Percentiles rank a stretch among this genome's conserved stretches.
phyloP scores from a whole-genome alignment of 2,329 filamentous ascomycete genomes.

The Hirsutella minnesotensis region DNA sequence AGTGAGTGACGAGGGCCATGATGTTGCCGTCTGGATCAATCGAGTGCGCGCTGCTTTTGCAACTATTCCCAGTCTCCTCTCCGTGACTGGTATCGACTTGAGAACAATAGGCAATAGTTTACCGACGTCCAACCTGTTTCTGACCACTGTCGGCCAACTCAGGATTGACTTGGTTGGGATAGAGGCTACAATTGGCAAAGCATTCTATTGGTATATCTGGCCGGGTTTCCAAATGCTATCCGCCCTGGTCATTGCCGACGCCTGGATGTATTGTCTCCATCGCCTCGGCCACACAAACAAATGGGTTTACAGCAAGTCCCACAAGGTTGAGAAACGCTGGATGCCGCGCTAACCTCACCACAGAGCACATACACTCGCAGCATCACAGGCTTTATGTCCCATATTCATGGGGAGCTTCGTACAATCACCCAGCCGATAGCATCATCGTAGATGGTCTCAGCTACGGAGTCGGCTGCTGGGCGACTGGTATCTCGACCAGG shows the following conservation, averaged over 20 bases:
- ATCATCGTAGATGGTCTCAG: background rate
- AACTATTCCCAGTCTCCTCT: background rate
- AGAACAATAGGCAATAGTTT: background rate
- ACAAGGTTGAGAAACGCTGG: background rate
- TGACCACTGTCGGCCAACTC: background rate
- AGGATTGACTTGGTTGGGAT: background rate
- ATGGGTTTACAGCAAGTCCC: background rate
- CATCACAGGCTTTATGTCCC: constrained; percentile 1
- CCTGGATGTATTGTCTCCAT: background rate
- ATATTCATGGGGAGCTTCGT: background rate
- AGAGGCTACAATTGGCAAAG: background rate
- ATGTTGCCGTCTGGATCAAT: background rate
- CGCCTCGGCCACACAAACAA: constrained; percentile 1
- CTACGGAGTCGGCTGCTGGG: constrained; percentile 1
- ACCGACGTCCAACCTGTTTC: background rate
- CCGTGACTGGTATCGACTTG: background rate
- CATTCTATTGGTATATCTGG: background rate
- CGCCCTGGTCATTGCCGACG: background rate
- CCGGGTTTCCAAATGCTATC: background rate
- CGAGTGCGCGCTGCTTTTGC: background rate
- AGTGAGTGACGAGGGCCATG: background rate
- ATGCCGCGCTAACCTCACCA: background rate
- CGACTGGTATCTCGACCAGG: background rate
- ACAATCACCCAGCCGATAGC: constrained; percentile 1
- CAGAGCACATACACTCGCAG: background rate